Percentiles rank a stretch among this genome's conserved stretches.
phyloP scores from a whole-genome alignment of 2,329 filamentous ascomycete genomes.

The Hirsutella minnesotensis region DNA sequence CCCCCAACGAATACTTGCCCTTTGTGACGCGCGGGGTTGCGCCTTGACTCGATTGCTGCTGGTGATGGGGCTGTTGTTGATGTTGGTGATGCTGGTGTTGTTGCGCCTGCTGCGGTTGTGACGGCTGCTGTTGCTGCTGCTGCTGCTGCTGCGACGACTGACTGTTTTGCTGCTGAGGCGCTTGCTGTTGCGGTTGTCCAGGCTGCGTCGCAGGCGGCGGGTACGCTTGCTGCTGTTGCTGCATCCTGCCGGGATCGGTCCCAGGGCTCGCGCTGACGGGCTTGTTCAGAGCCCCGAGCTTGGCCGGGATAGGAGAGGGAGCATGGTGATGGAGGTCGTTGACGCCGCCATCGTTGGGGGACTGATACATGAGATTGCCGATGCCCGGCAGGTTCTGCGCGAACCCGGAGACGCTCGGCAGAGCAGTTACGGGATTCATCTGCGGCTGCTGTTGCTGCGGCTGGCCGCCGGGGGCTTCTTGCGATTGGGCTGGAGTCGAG shows the following conservation, averaged over 20 bases:
- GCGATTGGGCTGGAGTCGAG: conserved; percentile 5
- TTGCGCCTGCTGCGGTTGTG: conserved; percentile 10
- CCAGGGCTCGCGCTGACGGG: conserved; percentile 24
- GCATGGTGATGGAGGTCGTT: conserved; percentile 7
- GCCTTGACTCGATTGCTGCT: conserved; percentile 19
- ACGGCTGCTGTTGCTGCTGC: conserved; percentile 16
- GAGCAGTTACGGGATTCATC: conserved; percentile 15
- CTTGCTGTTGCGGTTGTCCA: conserved; percentile 16
- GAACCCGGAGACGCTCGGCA: conserved; percentile 11
- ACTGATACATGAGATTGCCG: conserved; percentile 65
- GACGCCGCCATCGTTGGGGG: conserved; percentile 29
- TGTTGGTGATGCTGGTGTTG: conserved; percentile 13
- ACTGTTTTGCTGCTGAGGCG: conserved; percentile 10
- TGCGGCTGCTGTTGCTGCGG: conserved; percentile 12
- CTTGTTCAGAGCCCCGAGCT: conserved; percentile 13
- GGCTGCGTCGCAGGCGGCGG: conserved; percentile 17
- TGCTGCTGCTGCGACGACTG: background rate
- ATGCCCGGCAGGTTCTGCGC: conserved; percentile 66
- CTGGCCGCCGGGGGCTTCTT: conserved; percentile 11
- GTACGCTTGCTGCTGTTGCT: conserved; percentile 23
- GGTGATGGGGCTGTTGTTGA: conserved; percentile 17
- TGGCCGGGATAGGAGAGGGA: conserved; percentile 14
- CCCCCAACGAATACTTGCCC: conserved; percentile 88
- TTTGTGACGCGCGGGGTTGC: conserved; percentile 60
- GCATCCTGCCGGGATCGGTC: conserved; percentile 20